Conservation (phyloP, 192 early-diverging fungal genomes). For the Pilobolus umbonatus region DNA sequence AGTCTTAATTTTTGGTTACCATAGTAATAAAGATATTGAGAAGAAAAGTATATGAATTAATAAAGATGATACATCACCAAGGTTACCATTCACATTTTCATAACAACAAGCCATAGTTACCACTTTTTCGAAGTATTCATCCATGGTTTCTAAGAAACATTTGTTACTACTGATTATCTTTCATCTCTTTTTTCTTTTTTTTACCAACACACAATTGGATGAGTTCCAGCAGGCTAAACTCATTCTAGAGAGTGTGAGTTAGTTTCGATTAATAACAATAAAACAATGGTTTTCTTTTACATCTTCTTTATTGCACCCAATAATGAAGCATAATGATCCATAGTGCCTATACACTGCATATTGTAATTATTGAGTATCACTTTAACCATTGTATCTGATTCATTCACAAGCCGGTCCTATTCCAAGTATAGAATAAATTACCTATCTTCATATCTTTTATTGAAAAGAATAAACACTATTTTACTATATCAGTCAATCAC, state of each 20-base stretch:
- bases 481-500: background rate
- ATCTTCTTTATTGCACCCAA: constrained; percentile 31
- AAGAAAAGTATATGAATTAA: background rate
- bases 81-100: background rate
- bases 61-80: background rate
- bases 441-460: background rate
- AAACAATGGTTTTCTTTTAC: constrained; percentile 9
- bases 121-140: constrained; percentile 37
- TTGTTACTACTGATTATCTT: background rate
- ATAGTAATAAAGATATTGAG: background rate
- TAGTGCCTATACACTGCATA: constrained; percentile 30
- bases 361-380: background rate
- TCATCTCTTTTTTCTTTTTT: background rate
- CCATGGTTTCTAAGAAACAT: constrained; percentile 23
- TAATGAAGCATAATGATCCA: constrained; percentile 30
- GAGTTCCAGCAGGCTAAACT: constrained; percentile 9
- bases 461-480: background rate
- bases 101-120: constrained; percentile 14
- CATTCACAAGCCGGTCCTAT: background rate
- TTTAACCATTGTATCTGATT: too few relatives aligned
- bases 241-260: background rate
- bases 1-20: constrained; percentile 18
- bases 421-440: background rate
- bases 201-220: constrained; percentile 13
- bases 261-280: background rate